phyloP scores from a whole-genome alignment of 108 stramenopile species.

The Skeletonema grethae region DNA sequence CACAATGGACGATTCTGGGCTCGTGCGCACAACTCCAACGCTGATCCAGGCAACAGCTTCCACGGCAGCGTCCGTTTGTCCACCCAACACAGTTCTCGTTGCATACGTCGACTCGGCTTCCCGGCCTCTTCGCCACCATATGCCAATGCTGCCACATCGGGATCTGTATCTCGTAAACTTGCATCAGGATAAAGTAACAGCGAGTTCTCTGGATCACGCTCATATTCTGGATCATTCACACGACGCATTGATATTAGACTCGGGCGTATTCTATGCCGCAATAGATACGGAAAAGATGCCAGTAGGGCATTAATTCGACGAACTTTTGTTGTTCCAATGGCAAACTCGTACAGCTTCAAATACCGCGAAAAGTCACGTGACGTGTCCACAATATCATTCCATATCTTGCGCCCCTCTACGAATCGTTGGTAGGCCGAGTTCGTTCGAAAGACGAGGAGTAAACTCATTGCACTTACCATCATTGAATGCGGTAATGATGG shows the following conservation, averaged over 20 bases:
- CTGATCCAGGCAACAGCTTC: conserved; percentile 68
- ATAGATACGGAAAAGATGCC: conserved; percentile 84
- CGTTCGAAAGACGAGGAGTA: conserved; percentile 91
- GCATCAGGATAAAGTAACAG: conserved; percentile 77
- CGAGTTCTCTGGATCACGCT: conserved; percentile 77
- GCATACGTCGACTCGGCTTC: conserved; percentile 61
- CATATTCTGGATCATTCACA: conserved; percentile 61
- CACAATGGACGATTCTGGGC: conserved; percentile 90
- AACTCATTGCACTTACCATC: conserved; percentile 81
- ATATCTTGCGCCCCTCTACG: conserved; percentile 89
- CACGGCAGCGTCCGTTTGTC: conserved; percentile 85
- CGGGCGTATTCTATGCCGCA: conserved; percentile 83
- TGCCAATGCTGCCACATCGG: conserved; percentile 54
- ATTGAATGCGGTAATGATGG: conserved; percentile 76
- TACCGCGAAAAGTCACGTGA: conserved; percentile 84
- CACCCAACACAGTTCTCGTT: conserved; percentile 80
- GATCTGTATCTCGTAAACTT: conserved; percentile 43
- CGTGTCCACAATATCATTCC: conserved; percentile 71
- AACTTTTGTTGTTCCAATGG: conserved; percentile 71
- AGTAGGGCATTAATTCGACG: conserved; percentile 69
- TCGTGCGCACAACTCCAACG: conserved; percentile 74
- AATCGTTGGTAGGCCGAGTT: conserved; percentile 92
- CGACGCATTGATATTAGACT: conserved; percentile 62
- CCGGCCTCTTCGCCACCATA: conserved; percentile 72
- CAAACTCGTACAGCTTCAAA: conserved; percentile 79